Conservation (phyloP, 441 rosid genomes). For the Aquilaria agallochum region DNA sequence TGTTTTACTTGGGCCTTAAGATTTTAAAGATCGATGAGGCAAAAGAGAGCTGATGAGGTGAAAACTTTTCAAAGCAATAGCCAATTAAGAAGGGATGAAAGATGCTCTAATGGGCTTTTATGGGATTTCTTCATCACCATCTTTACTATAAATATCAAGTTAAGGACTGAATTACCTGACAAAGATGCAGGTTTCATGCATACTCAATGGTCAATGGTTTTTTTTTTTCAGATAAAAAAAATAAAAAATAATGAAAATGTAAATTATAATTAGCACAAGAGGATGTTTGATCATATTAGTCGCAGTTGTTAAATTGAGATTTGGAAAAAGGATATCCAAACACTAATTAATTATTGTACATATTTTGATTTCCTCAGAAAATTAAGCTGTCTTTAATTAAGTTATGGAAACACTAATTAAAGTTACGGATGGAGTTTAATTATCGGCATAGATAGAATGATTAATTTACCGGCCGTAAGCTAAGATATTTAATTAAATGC, state of each 20-base stretch:
- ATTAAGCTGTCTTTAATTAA: no score
- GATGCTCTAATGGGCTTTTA: not conserved
- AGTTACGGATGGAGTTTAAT: no score
- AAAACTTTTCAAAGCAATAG: constrained; percentile 6
- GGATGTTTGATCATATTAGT: no score
- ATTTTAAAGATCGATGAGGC: not conserved
- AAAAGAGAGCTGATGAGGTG: not conserved
- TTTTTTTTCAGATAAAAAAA: not conserved
- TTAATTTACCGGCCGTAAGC: not conserved
- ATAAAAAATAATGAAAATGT: no score
- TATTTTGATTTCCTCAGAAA: no score
- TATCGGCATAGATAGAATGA: no score
- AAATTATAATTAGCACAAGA: no score
- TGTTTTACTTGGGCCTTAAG: constrained; percentile 19
- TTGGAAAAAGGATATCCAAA: no score
- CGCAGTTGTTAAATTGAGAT: no score
- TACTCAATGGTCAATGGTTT: not conserved
- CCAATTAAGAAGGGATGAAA: not conserved
- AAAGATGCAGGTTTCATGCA: not conserved
- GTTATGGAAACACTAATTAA: no score
- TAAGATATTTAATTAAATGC: constrained; percentile 6
- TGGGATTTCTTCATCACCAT: not conserved
- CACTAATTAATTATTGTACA: no score
- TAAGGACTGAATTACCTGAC: not conserved
- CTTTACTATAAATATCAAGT: not conserved